phyloP scores from a whole-genome alignment of 2,329 filamentous ascomycete genomes.

The Sarocladium brachiariae region DNA sequence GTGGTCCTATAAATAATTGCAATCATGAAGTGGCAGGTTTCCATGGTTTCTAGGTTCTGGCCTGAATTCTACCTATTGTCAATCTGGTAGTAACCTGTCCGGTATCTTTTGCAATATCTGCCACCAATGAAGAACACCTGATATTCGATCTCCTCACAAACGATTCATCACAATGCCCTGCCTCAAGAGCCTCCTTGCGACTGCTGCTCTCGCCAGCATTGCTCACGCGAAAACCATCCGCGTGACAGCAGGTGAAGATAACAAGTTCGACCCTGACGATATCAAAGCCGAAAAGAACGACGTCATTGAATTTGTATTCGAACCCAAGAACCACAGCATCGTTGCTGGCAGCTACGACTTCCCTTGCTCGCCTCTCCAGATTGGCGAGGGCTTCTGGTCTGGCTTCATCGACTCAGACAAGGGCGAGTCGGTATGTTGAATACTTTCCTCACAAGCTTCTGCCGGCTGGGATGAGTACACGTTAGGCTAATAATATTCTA shows the following conservation, averaged over 20 bases:
- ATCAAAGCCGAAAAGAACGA: constrained; percentile 26
- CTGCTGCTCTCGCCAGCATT: constrained; percentile 19
- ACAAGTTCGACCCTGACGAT: constrained; percentile 27
- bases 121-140: no score
- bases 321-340: constrained; percentile 30
- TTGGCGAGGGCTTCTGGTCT: constrained; percentile 31
- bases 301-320: constrained; percentile 30
- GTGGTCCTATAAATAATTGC: background rate
- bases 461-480: no score
- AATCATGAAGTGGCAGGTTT: no score
- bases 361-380: constrained; percentile 26
- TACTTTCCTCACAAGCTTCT: background rate
- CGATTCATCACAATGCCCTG: constrained; percentile 20
- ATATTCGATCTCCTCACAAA: background rate
- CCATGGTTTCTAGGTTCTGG: no score
- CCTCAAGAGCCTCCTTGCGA: constrained; percentile 20
- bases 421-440: constrained; percentile 23
- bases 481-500: no score
- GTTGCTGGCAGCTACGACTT: constrained; percentile 27
- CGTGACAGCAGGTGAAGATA: constrained; percentile 25
- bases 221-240: constrained; percentile 25
- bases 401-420: constrained; percentile 24
- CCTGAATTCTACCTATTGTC: no score
- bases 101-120: no score
- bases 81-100: no score